A percentile compares a stretch with the other conserved stretches of the same genome.
Evolutionary conservation across 2,329 filamentous ascomycete genomes (phyloP).

Genomic region (Macrophomina tecta): DNA sequence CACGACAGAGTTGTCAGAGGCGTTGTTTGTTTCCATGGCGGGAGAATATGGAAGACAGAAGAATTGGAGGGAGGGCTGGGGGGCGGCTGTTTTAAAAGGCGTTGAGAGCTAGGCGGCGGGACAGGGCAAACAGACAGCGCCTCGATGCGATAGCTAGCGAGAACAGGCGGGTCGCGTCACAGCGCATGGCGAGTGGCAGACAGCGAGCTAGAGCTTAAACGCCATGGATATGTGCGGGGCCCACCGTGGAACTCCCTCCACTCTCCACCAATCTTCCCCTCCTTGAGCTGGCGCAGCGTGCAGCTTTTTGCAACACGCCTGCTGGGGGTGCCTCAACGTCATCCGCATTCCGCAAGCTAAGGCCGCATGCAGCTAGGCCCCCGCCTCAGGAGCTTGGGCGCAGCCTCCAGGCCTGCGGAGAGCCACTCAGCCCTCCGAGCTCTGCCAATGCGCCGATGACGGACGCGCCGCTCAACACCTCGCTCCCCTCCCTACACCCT

Average conservation of each 20-base stretch:
- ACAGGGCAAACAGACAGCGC: conserved; percentile 12
- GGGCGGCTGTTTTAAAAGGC: conserved; percentile 22
- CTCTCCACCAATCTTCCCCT: conserved; percentile 21
- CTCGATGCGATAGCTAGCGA: conserved; percentile 26
- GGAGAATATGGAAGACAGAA: conserved; percentile 1
- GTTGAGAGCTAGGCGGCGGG: conserved; percentile 22
- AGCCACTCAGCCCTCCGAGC: conserved; percentile 3
- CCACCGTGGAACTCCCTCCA: conserved; percentile 20
- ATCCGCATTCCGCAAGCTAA: conserved; percentile 15
- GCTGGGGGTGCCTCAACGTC: conserved; percentile 21
- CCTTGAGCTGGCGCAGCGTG: conserved; percentile 14
- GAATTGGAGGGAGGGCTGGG: conserved; percentile 5
- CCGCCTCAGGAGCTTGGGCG: conserved; percentile 20
- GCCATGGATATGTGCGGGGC: conserved; percentile 11
- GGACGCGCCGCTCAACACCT: conserved; percentile 15
- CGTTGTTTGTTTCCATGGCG: conserved; percentile 45
- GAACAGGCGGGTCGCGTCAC: conserved; percentile 9
- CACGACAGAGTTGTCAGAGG: conserved; percentile 52
- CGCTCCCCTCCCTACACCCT: background rate
- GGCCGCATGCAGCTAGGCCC: conserved; percentile 22
- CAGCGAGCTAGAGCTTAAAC: conserved; percentile 16
- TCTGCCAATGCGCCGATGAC: conserved; percentile 15
- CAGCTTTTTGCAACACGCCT: conserved; percentile 23
- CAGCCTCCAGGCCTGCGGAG: conserved; percentile 6
- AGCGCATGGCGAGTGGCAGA: conserved; percentile 12